phyloP scores from a whole-genome alignment of 345 rosid species.

The Gossypium turneri region DNA sequence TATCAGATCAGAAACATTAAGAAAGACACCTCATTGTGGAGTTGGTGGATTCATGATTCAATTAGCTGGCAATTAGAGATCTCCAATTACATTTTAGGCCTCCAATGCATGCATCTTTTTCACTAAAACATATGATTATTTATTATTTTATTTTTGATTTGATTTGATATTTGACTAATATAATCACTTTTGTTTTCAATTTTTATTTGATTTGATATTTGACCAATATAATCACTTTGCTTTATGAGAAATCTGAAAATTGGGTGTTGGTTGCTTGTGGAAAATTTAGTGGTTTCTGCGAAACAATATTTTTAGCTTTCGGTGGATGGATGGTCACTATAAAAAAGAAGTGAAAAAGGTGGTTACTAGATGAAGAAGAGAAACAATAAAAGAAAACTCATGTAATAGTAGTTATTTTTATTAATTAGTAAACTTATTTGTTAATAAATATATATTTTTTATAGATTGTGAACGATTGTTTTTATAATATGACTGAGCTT shows the following conservation, averaged over 20 bases:
- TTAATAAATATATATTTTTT: background rate
- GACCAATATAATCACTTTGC: background rate
- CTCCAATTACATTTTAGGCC: slow-evolving; percentile 17
- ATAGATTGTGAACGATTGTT: too few relatives aligned
- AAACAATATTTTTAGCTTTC: background rate
- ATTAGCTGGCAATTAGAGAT: slow-evolving; percentile 31
- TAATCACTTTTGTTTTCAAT: background rate
- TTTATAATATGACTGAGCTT: background rate
- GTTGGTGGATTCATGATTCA: slow-evolving; percentile 1
- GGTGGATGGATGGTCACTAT: background rate
- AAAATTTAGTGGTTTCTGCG: background rate
- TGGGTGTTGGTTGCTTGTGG: slow-evolving; percentile 6
- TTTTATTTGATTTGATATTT: slow-evolving; percentile 28
- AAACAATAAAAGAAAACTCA: background rate
- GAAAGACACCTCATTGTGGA: background rate
- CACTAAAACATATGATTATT: slow-evolving; percentile 8
- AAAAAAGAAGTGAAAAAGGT: background rate
- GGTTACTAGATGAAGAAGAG: background rate
- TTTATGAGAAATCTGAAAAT: background rate
- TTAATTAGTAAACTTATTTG: background rate
- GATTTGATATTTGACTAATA: slow-evolving; percentile 24
- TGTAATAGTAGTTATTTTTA: background rate
- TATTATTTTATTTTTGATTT: background rate
- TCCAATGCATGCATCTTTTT: slow-evolving; percentile 5
- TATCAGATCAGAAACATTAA: background rate